Base-by-base conservation (phyloP, 2,329 filamentous ascomycete genomes). In the Aspergillus sp. region DNA sequence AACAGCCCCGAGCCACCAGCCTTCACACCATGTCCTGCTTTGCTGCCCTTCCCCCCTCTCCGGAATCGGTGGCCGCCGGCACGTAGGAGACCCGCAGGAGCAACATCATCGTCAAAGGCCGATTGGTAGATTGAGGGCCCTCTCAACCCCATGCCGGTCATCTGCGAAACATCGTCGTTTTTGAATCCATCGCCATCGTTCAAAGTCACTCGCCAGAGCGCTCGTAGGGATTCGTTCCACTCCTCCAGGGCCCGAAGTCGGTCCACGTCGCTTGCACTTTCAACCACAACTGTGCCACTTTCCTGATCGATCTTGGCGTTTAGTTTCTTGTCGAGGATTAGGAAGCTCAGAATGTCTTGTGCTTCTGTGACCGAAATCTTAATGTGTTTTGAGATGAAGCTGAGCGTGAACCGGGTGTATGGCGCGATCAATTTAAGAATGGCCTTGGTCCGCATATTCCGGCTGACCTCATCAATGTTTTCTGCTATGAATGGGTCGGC, bases 391-490 rank as follows among this genome's bases (percentile, higher is more conserved):
- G 92, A 92, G 65, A 99, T 91, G 82, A 96, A 96, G 19, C 82
- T 81, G 23, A 98, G 81, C 62, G 89, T 91, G 84, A 98, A 96
- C 52, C 92, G 87, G 6, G 91, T 96, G 79, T 98, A 99, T 0
- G 95, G 95, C 4, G 92, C 92, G 62, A 98, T 95, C 23, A 98
- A 82, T 77, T 95, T 96, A 62, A 96, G 79, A 9, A 98, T 87
- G 1, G 93, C 93, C 81, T 97, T 97, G 64, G 93, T 98, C 55
- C 95, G 90, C 89, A 99, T 96, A 75, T 95, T 97, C 44, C 95
- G 90, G 52, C 93, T 99, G 57, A 99, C 93, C 77, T 99, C 95
- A 75, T 98, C 95, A 66, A 99, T 99, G 73, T 99, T 98, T 77
- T 98, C 95, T 27, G 93, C 93, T 67, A 99, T 99, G 78, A 98